Conservation (phyloP, 225 moss, liverwort and hornwort species). For the Marchantia polymorpha region DNA sequence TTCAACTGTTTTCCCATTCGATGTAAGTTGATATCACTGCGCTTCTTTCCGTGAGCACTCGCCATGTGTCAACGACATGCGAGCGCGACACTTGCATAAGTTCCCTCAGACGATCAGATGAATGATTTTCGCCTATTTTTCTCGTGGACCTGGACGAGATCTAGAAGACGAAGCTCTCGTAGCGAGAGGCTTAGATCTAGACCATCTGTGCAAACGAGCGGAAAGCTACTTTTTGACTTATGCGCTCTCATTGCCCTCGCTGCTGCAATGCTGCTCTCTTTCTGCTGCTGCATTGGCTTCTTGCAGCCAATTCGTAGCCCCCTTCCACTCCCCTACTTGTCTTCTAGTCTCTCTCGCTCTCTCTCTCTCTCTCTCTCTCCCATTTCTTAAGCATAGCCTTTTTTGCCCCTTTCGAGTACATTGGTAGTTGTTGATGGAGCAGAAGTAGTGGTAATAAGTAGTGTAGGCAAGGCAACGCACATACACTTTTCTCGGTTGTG, state of each 20-base stretch:
- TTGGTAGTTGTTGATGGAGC: no score
- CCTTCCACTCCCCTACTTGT: no score
- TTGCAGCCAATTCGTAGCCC: no score
- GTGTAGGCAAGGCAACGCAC: not conserved
- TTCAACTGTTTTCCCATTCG: not conserved
- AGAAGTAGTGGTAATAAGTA: not conserved
- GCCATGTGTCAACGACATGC: not conserved
- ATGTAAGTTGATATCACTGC: not conserved
- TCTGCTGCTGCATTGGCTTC: not conserved
- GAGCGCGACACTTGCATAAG: not conserved
- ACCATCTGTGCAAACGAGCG: not conserved
- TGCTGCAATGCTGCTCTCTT: not conserved
- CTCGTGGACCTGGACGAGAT: not conserved
- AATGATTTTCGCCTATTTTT: not conserved
- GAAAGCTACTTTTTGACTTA: not conserved
- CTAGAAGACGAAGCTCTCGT: not conserved
- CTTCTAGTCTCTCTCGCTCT: not conserved
- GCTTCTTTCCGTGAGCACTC: not conserved
- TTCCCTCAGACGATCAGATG: not conserved
- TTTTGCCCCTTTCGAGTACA: no score
- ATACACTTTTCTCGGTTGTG: not conserved
- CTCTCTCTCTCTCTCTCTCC: not conserved
- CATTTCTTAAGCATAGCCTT: not conserved
- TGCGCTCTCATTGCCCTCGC: not conserved
- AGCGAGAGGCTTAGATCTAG: not conserved